Evolutionary conservation across 2,329 filamentous ascomycete genomes (phyloP).

Genomic region (Nannizzia gypsea): DNA sequence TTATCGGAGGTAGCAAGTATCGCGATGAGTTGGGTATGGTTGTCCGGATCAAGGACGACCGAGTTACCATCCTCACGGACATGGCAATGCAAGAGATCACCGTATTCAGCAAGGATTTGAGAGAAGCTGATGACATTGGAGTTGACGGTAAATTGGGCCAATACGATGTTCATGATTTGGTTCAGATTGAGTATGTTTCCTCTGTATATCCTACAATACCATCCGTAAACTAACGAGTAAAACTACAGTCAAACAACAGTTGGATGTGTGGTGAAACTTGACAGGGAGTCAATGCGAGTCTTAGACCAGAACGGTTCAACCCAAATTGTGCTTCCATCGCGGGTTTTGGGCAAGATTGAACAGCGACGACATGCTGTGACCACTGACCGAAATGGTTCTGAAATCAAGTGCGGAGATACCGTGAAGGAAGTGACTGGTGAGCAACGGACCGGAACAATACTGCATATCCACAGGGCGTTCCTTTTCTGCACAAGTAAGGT

Average conservation of each 20-base stretch:
- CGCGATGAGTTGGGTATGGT: slow-evolving; percentile 95
- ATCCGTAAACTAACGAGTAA: background rate
- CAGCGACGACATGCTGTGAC: slow-evolving; percentile 75
- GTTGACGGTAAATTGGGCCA: slow-evolving; percentile 72
- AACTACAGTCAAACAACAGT: slow-evolving; percentile 61
- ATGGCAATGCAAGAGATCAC: slow-evolving; percentile 89
- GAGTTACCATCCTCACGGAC: slow-evolving; percentile 85
- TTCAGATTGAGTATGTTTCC: slow-evolving; percentile 65
- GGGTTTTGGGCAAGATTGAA: slow-evolving; percentile 80
- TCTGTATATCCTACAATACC: background rate
- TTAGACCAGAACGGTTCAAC: slow-evolving; percentile 81
- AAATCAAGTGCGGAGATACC: slow-evolving; percentile 82
- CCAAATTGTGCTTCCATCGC: slow-evolving; percentile 74
- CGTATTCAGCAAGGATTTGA: slow-evolving; percentile 92
- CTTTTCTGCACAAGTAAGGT: slow-evolving; percentile 80
- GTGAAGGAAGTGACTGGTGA: slow-evolving; percentile 85
- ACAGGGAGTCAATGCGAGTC: slow-evolving; percentile 80
- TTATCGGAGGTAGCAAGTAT: slow-evolving; percentile 89
- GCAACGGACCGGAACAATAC: slow-evolving; percentile 72
- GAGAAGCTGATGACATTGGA: slow-evolving; percentile 84
- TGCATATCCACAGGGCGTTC: slow-evolving; percentile 88
- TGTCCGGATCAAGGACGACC: slow-evolving; percentile 82
- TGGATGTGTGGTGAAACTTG: slow-evolving; percentile 86
- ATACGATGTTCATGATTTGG: slow-evolving; percentile 83
- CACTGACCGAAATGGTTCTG: slow-evolving; percentile 82